phyloP scores from a whole-genome alignment of 2,329 filamentous ascomycete species.

The Fusarium chaquense region DNA sequence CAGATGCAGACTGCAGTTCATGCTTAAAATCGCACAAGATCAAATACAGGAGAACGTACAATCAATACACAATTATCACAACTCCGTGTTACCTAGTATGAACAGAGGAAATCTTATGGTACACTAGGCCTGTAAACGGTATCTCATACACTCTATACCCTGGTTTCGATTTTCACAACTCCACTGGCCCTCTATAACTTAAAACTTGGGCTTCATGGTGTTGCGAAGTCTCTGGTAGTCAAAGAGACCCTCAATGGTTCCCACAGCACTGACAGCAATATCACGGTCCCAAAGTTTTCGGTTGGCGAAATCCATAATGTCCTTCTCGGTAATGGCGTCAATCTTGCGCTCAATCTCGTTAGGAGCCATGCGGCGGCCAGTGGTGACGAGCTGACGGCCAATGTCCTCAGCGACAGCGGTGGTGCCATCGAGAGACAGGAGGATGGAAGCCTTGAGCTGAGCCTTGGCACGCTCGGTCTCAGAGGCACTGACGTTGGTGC shows the following conservation, averaged over 20 bases:
- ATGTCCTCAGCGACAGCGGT: slow-evolving; percentile 98
- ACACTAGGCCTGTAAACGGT: slow-evolving; percentile 65
- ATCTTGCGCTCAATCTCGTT: slow-evolving; percentile 96
- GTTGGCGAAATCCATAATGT: slow-evolving; percentile 96
- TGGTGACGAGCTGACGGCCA: slow-evolving; percentile 97
- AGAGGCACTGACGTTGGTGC: slow-evolving; percentile 85
- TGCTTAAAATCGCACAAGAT: background rate
- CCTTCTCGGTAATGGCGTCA: slow-evolving; percentile 89
- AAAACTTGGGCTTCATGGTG: slow-evolving; percentile 88
- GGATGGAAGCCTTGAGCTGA: slow-evolving; percentile 97
- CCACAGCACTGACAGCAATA: slow-evolving; percentile 91
- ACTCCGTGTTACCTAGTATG: slow-evolving; percentile 51
- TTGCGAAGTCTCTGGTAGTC: slow-evolving; percentile 83
- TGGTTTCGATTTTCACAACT: slow-evolving; percentile 55
- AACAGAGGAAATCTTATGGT: slow-evolving; percentile 64
- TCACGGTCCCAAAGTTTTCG: slow-evolving; percentile 98
- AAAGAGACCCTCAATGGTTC: slow-evolving; percentile 86
- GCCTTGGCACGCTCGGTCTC: slow-evolving; percentile 99
- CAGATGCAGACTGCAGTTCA: background rate
- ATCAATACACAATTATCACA: slow-evolving; percentile 47
- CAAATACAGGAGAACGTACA: slow-evolving; percentile 10
- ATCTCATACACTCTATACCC: slow-evolving; percentile 70
- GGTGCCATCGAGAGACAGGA: slow-evolving; percentile 96
- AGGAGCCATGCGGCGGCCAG: slow-evolving; percentile 88
- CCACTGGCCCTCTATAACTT: slow-evolving; percentile 50